phyloP scores from a whole-genome alignment of 352 stramenopile species.

The Globisporangium solare region DNA sequence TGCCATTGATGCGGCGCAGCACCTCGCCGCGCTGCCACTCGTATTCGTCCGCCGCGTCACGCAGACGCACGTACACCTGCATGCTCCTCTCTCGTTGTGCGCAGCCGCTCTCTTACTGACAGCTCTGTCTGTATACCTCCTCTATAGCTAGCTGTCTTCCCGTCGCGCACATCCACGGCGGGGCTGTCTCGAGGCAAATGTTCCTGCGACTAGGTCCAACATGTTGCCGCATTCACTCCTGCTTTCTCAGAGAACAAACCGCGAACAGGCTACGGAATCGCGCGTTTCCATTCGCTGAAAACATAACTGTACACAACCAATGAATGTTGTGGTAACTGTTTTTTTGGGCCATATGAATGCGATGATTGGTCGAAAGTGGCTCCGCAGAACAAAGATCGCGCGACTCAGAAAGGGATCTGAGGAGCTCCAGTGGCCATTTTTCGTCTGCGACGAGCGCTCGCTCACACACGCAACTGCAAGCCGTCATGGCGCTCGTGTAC shows the following conservation, averaged over 20 bases:
- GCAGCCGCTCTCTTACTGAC: not conserved
- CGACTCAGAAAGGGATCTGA: conserved; percentile 1
- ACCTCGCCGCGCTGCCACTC: conserved; percentile 43
- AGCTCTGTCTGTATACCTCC: too few species aligned
- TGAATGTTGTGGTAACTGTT: not conserved
- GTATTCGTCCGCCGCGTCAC: conserved; percentile 25
- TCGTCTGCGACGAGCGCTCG: not conserved
- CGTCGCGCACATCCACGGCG: not conserved
- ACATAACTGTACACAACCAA: not conserved
- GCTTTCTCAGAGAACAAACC: conserved; percentile 12
- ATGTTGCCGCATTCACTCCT: not conserved
- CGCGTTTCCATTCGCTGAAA: not conserved
- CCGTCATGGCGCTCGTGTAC: conserved; percentile 68
- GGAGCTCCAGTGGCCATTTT: not conserved
- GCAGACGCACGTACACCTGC: conserved; percentile 59
- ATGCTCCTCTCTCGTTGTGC: conserved; percentile 15
- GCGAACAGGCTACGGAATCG: conserved; percentile 3
- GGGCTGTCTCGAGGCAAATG: too few species aligned
- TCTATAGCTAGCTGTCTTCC: not conserved
- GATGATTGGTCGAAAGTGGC: not conserved
- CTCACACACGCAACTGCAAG: not conserved
- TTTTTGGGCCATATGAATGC: not conserved
- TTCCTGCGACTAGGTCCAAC: conserved; percentile 4
- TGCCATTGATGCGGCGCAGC: conserved; percentile 27
- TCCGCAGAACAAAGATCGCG: conserved; percentile 3